Base-by-base conservation (phyloP, 371 early-diverging fungal species). In the Smittium culicis region DNA sequence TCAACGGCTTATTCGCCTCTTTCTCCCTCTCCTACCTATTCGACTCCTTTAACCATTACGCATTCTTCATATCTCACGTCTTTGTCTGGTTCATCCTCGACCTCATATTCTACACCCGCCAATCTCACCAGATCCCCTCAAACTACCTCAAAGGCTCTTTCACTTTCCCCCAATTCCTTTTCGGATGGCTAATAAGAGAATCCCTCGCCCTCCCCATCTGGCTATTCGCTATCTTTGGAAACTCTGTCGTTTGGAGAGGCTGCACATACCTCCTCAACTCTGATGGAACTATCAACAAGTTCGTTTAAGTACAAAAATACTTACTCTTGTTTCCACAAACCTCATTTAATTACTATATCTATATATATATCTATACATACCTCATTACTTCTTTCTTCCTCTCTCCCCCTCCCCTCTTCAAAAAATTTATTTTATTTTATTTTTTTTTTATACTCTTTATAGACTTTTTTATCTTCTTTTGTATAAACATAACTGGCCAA, bases 191-290 rank as follows among this genome's bases (percentile, higher is more conserved):
- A 1, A 75, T 87, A 30, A 83, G 94, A 54, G 96, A 96, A 75
- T 54, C 86, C 2, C 73, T 85, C 8, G 92, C 94, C 1, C 73
- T 94, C 27, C 94, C 94, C 0, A 75, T 94, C 11, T 94, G 83
- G 69, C 31, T 87, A 0, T 88, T 82, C 69, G 92, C 92, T 1
- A 86, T 92, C 72, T 73, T 73, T 2, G 96, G 94, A 2, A 85
- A 84, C 62, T 83, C 82, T 8, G 88, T 95, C 17, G 81, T 82
- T 25, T 96, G 97, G 97, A 84, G 97, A 14, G 92, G 77, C 14
- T 72, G 66, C 30, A 62, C 54, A 54, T 78, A 71, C 61, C 55
- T 61, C 14, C 62, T 78, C 32, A 71, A 69, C 31, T 28, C 69
- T 28, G 67, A 71, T 32, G 78, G 78, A 34, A 71, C 78, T 2